Base-by-base conservation (phyloP, 2,329 filamentous ascomycete species). In the Cadophora gregata region DNA sequence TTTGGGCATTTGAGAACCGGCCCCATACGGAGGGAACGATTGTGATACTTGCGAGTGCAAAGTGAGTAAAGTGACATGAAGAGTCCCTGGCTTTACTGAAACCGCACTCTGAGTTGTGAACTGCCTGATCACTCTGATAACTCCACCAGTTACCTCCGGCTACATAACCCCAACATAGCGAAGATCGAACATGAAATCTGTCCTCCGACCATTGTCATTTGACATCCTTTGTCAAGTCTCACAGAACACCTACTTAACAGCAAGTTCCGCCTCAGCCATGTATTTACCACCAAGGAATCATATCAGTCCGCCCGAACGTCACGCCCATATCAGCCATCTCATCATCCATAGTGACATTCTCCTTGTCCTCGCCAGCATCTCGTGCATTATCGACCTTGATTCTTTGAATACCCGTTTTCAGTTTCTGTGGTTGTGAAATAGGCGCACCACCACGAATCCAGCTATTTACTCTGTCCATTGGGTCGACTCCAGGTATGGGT, bases 201-300 rank as follows among this genome's bases (percentile, higher is more conserved):
- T n/a, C n/a, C n/a, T n/a, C n/a, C n/a, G n/a, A n/a, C n/a, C n/a
- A n/a, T n/a, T n/a, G n/a, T n/a, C n/a, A n/a, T 16, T 21, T n/a
- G 42, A 45, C 42, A 3, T 47, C 6, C 19, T 9, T 1, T 8
- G 6, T 8, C 42, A 21, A 4, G 42, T 47, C n/a, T 9, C 6
- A 12, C 8, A n/a, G 6, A 47, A 21, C 14, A 7, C 19, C 2
- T 36, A 36, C 31, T 56, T 8, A 4, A 56, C n/a, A 58, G 9
- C 9, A 8, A 38, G 5, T 19, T 19, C n/a, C 55, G 12, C 9
- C 7, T 19, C 19, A 9, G n/a, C 25, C 7, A 12, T 9, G 10
- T 58, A 8, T 58, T 21, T 38, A 58, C 55, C 55, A 58, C 55
- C 33, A 58, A 42, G 55, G 55, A 27, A 21, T 38, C 4, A 42